Base-by-base conservation (phyloP, 257 asterid genomes). In the Solanum rostratum region DNA sequence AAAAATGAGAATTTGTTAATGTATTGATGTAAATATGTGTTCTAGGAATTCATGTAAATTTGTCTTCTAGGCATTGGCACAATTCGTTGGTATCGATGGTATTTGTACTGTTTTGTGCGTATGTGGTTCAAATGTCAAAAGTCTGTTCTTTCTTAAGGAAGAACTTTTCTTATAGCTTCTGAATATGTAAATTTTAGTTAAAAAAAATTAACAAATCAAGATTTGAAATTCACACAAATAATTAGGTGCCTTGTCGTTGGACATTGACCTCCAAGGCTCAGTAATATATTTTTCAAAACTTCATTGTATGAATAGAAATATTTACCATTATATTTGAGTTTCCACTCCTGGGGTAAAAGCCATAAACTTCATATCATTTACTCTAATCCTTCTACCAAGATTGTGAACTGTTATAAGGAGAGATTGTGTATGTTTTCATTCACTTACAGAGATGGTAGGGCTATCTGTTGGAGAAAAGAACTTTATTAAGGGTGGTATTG, bases 401-500 rank as follows among this genome's bases (percentile, higher is more conserved):
- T 46, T 45, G 24, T 24, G 22, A 74, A 74, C 59, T 74, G 81
- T 27, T 74, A 46, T 46, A 45, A 45, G 41, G 81, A 74, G 59
- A 1, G 39, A 76, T 27, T 50, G 22, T 2, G 19, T 24, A 27
- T 76, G 39, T 16, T 76, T 76, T 49, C 82, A 27, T 83, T 66
- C 33, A 15, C 60, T 70, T 90, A 88, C 82, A 93, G 93, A 55
- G 80, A 95, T 95, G 98, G 93, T 91, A 85, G 97, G 95, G 52
- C 93, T 95, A 88, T 95, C 98, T 5, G 73, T 86, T 71, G 98
- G 95, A 66, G 94, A 94, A 89, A 89, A 88, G 83, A 90, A 90
- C 86, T 92, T 93, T 84, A 92, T 95, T 79, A 89, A 92, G 85
- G 98, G 96, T 59, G 98, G 98, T 59, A 94, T 95, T 87, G 97